Evolutionary conservation across 1,284 basidiomycete species (phyloP).

Genomic region (Malassezia furfur): DNA sequence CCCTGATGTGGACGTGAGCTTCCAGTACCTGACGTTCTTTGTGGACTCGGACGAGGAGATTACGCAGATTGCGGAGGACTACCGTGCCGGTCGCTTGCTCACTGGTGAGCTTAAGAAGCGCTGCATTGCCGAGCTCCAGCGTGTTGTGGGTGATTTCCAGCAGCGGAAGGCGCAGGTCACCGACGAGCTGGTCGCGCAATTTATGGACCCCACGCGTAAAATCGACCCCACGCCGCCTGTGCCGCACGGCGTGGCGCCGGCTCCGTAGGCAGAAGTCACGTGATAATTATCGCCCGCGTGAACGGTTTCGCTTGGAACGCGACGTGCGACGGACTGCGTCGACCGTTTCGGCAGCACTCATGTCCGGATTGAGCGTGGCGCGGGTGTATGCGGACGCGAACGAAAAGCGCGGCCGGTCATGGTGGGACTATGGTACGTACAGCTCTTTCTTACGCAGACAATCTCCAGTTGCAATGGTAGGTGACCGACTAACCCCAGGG

Average conservation of each 20-base stretch:
- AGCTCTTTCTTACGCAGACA: slow-evolving; percentile 22
- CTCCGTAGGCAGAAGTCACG: slow-evolving; percentile 1
- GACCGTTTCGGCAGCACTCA: slow-evolving; percentile 4
- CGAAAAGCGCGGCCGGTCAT: slow-evolving; percentile 55
- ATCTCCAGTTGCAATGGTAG: slow-evolving; percentile 39
- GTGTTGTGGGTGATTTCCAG: slow-evolving; percentile 79
- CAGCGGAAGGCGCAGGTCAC: slow-evolving; percentile 73
- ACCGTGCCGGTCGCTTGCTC: slow-evolving; percentile 74
- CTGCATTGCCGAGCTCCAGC: slow-evolving; percentile 75
- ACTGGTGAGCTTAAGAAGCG: slow-evolving; percentile 86
- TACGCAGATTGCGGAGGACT: slow-evolving; percentile 71
- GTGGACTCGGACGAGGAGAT: slow-evolving; percentile 86
- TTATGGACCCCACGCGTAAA: slow-evolving; percentile 74
- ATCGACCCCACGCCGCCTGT: slow-evolving; percentile 52
- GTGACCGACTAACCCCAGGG: slow-evolving; percentile 21
- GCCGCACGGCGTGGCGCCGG: not conserved
- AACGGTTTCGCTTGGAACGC: slow-evolving; percentile 20
- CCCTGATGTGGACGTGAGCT: slow-evolving; percentile 89
- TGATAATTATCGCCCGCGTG: slow-evolving; percentile 1
- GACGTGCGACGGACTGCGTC: not conserved
- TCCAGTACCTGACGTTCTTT: slow-evolving; percentile 95
- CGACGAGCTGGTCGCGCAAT: slow-evolving; percentile 64
- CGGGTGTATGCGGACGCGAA: slow-evolving; percentile 57
- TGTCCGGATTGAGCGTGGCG: slow-evolving; percentile 45
- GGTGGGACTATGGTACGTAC: slow-evolving; percentile 58